Conservation (phyloP, 352 stramenopile genomes). For the Pythium phragmiticola region DNA sequence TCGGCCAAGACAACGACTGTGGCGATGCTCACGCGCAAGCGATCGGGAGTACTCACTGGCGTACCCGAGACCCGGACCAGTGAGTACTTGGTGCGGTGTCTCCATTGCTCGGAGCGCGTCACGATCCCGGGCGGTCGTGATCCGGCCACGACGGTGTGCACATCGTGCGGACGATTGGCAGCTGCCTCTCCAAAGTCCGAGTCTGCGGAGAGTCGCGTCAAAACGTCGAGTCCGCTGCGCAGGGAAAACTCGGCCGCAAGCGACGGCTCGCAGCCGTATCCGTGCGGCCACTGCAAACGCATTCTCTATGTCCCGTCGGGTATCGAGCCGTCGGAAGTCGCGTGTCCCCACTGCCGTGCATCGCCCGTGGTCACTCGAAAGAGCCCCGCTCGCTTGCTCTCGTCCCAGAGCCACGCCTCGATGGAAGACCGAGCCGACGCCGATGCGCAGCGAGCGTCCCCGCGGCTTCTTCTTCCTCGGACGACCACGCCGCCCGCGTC, state of each 20-base stretch:
- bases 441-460: not conserved
- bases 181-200: not conserved
- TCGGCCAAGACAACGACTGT: not conserved
- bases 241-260: not conserved
- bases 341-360: slow-evolving; percentile 66
- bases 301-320: slow-evolving; percentile 47
- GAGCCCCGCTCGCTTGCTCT: not conserved
- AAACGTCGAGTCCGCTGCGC: not conserved
- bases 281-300: slow-evolving; percentile 56
- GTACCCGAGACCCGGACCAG: not conserved
- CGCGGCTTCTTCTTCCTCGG: not conserved
- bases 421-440: no score
- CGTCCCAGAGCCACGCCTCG: slow-evolving; percentile 27
- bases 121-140: slow-evolving; percentile 34
- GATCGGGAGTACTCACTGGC: not conserved
- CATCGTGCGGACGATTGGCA: slow-evolving; percentile 5
- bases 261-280: slow-evolving; percentile 18
- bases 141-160: slow-evolving; percentile 33
- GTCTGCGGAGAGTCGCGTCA: not conserved
- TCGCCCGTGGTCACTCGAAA: slow-evolving; percentile 41
- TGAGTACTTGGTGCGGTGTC: slow-evolving; percentile 44
- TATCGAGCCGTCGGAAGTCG: slow-evolving; percentile 46
- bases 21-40: not conserved
- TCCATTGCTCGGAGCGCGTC: slow-evolving; percentile 58
- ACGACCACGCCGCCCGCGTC: not conserved